Evolutionary conservation across 225 moss, liverwort and hornwort species (phyloP).

Genomic region (Rhytidiadelphus loreus): DNA sequence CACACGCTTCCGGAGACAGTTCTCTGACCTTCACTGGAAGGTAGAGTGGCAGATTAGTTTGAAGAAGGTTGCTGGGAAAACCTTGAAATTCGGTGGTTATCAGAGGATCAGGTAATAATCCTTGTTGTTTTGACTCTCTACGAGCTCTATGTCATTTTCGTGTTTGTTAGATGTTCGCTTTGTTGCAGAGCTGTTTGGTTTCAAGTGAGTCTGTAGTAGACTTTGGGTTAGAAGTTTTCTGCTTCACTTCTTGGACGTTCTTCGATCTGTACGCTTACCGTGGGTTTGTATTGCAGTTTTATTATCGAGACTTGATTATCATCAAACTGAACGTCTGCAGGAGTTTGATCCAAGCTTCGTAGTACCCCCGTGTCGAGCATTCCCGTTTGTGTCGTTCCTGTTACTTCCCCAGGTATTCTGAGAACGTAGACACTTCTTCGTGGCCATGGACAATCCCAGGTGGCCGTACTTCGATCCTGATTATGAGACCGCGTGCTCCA

Average conservation of each 20-base stretch:
- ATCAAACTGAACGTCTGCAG: neutral
- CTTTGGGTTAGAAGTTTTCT: neutral
- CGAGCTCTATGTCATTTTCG: neutral
- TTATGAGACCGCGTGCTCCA: slow-evolving; percentile 29
- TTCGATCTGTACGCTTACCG: neutral
- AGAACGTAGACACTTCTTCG: neutral
- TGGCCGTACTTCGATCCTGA: slow-evolving; percentile 54
- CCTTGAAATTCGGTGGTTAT: neutral
- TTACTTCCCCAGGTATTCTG: neutral
- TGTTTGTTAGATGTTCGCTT: neutral
- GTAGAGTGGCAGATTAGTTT: neutral
- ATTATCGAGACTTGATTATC: neutral
- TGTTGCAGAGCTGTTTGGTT: neutral
- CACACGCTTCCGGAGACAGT: neutral
- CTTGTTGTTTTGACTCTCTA: no score
- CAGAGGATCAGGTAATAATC: neutral
- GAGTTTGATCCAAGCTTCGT: neutral
- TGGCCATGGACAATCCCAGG: slow-evolving; percentile 18
- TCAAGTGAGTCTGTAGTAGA: neutral
- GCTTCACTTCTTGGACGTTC: no score
- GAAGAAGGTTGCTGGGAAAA: neutral
- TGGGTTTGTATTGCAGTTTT: neutral
- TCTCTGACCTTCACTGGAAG: neutral
- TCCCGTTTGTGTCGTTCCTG: neutral
- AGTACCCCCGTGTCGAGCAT: neutral